These are phyloP conservation scores for Solanum aculeatissimum DNA, from an alignment of 305 asterid species.

Conservation along the genomic window DNA sequence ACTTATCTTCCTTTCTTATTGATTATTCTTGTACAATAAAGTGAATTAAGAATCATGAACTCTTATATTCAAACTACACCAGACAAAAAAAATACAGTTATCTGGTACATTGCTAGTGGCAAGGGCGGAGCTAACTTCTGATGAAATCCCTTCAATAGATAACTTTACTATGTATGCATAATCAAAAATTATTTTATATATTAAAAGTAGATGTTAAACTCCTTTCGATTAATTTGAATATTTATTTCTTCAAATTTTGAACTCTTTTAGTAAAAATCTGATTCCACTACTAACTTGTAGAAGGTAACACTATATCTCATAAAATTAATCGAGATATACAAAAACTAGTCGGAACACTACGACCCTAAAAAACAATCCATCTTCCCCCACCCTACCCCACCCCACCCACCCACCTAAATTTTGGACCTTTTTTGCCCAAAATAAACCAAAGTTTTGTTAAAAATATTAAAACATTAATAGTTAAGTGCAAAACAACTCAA, in stretches of 20 bases:
- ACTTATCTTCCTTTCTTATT: too few species aligned
- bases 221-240: rapidly evolving
- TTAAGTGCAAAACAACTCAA: neutral
- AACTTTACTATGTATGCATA: too few species aligned
- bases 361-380: too few species aligned
- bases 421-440: neutral
- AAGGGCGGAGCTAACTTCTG: too few species aligned
- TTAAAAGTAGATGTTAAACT: too few species aligned
- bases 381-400: too few species aligned
- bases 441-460: neutral
- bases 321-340: neutral
- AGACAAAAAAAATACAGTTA: neutral
- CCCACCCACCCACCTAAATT: neutral
- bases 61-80: rapidly evolving
- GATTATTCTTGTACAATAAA: neutral
- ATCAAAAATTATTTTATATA: too few species aligned
- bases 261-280: too few species aligned
- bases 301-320: rapidly evolving
- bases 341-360: rapidly evolving
- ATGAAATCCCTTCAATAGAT: too few species aligned
- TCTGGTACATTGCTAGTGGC: too few species aligned
- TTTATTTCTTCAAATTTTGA: too few species aligned
- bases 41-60: neutral
- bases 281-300: too few species aligned
- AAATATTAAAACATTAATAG: neutral